Percentiles rank a stretch among this genome's conserved stretches.
phyloP scores from a whole-genome alignment of 768 basidiomycete species.

The Baorangia bicolor region DNA sequence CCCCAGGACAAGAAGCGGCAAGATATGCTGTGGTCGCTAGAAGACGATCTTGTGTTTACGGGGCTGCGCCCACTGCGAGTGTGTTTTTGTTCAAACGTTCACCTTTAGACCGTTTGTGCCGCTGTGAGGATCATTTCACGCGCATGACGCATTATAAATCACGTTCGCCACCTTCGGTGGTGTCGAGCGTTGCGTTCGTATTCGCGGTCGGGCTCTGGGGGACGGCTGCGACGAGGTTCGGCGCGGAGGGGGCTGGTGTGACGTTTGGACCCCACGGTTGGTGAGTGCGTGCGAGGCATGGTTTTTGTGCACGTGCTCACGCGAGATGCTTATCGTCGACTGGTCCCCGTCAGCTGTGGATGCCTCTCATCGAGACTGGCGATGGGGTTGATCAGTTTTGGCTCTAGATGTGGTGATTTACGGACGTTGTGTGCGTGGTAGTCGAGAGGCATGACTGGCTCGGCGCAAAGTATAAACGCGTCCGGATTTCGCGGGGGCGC shows the following conservation, averaged over 20 bases:
- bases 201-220: neutral
- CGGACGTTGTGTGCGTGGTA: neutral
- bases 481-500: neutral
- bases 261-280: constrained; percentile 1
- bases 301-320: neutral
- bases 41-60: neutral
- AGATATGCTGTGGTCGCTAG: neutral
- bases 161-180: neutral
- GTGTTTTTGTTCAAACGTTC: constrained; percentile 1
- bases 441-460: neutral
- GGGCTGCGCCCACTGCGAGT: constrained; percentile 2
- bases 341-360: neutral
- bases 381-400: constrained; percentile 1
- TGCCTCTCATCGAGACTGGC: neutral
- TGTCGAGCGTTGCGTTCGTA: neutral
- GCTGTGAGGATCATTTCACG: neutral
- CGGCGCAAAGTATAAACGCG: neutral
- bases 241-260: neutral
- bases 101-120: neutral
- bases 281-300: neutral
- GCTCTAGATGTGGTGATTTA: neutral
- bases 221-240: neutral
- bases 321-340: neutral
- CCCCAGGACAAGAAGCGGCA: neutral
- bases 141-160: neutral